These are phyloP conservation scores for Ogataea degrootiae DNA, from an alignment of 805 yeast species.

Conservation along the genomic window DNA sequence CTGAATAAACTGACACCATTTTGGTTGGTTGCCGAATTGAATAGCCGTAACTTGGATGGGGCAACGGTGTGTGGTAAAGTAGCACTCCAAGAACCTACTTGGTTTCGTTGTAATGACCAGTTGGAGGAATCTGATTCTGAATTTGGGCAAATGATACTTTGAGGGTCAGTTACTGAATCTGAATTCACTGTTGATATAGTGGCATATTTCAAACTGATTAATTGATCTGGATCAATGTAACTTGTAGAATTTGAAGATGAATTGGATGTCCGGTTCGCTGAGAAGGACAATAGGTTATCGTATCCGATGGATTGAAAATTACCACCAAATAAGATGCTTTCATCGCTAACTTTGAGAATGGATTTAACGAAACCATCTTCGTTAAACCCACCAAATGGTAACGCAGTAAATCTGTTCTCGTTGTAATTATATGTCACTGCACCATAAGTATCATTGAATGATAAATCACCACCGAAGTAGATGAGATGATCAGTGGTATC, in stretches of 20 bases:
- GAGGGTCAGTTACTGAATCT: slow-evolving; percentile 26
- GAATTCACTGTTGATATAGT: slow-evolving; percentile 44
- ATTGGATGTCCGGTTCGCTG: slow-evolving; percentile 20
- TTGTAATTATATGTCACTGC: slow-evolving; percentile 59
- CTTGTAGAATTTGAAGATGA: slow-evolving; percentile 33
- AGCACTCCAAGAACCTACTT: slow-evolving; percentile 64
- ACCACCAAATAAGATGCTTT: slow-evolving; percentile 76
- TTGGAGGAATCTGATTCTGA: slow-evolving; percentile 23
- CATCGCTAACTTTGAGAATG: slow-evolving; percentile 46
- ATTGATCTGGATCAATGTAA: slow-evolving; percentile 48
- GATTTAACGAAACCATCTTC: slow-evolving; percentile 53
- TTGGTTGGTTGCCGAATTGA: slow-evolving; percentile 45
- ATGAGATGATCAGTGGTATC: slow-evolving; percentile 44
- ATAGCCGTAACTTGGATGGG: slow-evolving; percentile 73
- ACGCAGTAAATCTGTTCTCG: slow-evolving; percentile 34
- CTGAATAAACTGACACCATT: slow-evolving; percentile 61
- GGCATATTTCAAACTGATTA: slow-evolving; percentile 56
- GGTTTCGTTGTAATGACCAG: slow-evolving; percentile 49
- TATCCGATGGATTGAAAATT: slow-evolving; percentile 59
- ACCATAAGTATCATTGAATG: slow-evolving; percentile 45
- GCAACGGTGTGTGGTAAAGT: slow-evolving; percentile 48
- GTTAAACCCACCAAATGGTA: slow-evolving; percentile 78
- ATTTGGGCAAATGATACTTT: slow-evolving; percentile 55
- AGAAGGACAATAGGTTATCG: slow-evolving; percentile 34
- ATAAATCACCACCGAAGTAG: slow-evolving; percentile 79